Percentiles rank a stretch among this genome's conserved stretches.
phyloP scores from a whole-genome alignment of 2,329 filamentous ascomycete genomes.

The Colletotrichum gloeosporioides region DNA sequence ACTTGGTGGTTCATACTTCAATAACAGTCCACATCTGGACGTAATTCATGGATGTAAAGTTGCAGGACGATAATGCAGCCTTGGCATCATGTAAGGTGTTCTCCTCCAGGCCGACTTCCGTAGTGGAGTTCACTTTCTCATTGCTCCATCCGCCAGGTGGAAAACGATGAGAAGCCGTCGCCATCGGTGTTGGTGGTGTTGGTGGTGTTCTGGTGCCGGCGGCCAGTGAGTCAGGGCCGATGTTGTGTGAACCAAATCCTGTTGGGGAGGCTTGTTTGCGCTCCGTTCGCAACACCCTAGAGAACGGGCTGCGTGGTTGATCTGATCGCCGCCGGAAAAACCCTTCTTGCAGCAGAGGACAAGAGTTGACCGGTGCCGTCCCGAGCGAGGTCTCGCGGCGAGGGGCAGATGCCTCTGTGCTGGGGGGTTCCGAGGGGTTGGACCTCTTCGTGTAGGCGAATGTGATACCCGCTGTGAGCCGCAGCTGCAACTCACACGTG shows the following conservation, averaged over 20 bases:
- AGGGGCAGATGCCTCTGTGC: neutral
- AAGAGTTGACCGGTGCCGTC: neutral
- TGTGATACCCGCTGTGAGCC: neutral
- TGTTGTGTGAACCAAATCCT: neutral
- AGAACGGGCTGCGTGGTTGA: neutral
- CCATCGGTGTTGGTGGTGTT: neutral
- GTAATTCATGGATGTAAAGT: neutral
- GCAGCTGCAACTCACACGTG: neutral
- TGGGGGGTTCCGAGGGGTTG: neutral
- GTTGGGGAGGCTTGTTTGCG: neutral
- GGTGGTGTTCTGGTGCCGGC: neutral
- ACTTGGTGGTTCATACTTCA: neutral
- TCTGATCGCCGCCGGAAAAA: neutral
- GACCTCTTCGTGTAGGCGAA: neutral
- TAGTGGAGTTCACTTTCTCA: neutral
- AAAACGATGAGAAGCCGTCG: neutral
- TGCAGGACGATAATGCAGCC: neutral
- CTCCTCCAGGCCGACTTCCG: neutral
- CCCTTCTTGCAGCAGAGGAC: neutral
- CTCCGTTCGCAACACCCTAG: neutral
- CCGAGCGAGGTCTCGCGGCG: neutral
- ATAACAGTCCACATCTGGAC: neutral
- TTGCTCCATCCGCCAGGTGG: neutral
- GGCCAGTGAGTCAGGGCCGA: neutral
- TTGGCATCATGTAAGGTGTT: neutral